These are phyloP conservation scores for Ustilago trichophora DNA, from an alignment of 1,284 basidiomycete genomes.

Conservation along the genomic window DNA sequence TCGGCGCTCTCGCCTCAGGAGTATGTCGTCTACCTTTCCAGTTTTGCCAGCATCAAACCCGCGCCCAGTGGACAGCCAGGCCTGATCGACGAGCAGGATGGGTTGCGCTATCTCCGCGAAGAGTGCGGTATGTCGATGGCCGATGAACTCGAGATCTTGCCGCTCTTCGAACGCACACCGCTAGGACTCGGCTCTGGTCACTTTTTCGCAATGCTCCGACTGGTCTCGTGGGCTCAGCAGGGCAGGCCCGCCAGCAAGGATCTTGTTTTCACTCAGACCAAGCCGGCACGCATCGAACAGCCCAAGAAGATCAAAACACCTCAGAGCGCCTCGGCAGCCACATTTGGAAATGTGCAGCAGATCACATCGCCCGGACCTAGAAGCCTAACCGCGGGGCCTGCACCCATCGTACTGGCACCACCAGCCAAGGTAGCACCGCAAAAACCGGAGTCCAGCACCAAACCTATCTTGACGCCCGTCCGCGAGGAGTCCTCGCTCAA, in stretches of 20 bases:
- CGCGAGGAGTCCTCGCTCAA: conserved; percentile 28
- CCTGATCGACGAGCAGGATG: conserved; percentile 62
- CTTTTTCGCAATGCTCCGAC: conserved; percentile 63
- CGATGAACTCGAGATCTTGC: conserved; percentile 64
- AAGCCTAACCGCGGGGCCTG: conserved; percentile 27
- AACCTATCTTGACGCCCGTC: conserved; percentile 41
- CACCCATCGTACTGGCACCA: conserved; percentile 9
- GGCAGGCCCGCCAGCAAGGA: conserved; percentile 45
- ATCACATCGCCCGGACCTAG: conserved; percentile 29
- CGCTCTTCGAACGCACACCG: conserved; percentile 63
- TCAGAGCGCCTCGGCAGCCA: conserved; percentile 34
- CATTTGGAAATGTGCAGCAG: conserved; percentile 31
- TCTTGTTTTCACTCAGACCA: conserved; percentile 61
- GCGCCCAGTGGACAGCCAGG: conserved; percentile 58
- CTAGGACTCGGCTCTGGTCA: conserved; percentile 60
- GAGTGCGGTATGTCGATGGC: conserved; percentile 58
- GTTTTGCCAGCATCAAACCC: conserved; percentile 56
- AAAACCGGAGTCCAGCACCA: conserved; percentile 39
- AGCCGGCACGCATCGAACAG: conserved; percentile 39
- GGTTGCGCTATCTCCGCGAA: conserved; percentile 58
- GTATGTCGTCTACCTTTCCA: conserved; percentile 54
- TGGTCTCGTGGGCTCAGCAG: conserved; percentile 63
- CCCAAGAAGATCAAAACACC: conserved; percentile 29
- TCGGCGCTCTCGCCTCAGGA: conserved; percentile 65
- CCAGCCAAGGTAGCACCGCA: conserved; percentile 19